Evolutionary conservation across 306 rosid genomes (phyloP).

Genomic region (Cicer bijugum): DNA sequence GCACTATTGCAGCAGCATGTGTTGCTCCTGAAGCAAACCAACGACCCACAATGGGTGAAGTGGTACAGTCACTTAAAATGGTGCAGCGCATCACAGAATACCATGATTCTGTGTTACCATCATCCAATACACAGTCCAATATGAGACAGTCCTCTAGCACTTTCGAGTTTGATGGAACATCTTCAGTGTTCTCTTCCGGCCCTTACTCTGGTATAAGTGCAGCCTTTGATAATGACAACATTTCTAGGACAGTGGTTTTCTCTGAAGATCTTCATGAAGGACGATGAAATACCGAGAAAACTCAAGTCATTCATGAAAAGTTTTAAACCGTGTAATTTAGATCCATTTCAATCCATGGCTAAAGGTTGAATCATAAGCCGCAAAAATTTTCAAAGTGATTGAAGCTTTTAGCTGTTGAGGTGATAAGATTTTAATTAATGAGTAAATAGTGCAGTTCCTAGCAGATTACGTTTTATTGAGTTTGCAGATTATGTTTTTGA

Average conservation of each 20-base stretch:
- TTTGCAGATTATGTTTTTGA: conserved; percentile 1
- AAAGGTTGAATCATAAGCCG: conserved; percentile 37
- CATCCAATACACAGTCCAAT: conserved; percentile 75
- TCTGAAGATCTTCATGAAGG: conserved; percentile 99
- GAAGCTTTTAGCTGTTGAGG: conserved; percentile 44
- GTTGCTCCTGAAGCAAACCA: conserved; percentile 97
- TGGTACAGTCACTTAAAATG: conserved; percentile 98
- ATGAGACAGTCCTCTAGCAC: conserved; percentile 86
- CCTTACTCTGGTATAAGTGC: conserved; percentile 89
- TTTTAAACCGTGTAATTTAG: conserved; percentile 36
- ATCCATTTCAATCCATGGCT: conserved; percentile 38
- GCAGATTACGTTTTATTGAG: conserved; percentile 4
- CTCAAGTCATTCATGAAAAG: conserved; percentile 27
- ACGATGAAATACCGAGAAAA: conserved; percentile 54
- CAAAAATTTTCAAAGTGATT: conserved; percentile 39
- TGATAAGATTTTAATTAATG: conserved; percentile 14
- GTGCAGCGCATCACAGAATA: conserved; percentile 88
- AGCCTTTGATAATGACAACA: conserved; percentile 73
- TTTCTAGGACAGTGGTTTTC: conserved; percentile 81
- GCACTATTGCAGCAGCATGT: conserved; percentile 98
- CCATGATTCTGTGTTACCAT: conserved; percentile 60
- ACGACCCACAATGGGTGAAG: conserved; percentile 99
- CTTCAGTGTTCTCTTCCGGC: conserved; percentile 95
- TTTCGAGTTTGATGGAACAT: conserved; percentile 89
- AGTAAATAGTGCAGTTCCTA: conserved; percentile 8